Conservation (phyloP, 208 protist genomes). For the Porcisia hertigi region DNA sequence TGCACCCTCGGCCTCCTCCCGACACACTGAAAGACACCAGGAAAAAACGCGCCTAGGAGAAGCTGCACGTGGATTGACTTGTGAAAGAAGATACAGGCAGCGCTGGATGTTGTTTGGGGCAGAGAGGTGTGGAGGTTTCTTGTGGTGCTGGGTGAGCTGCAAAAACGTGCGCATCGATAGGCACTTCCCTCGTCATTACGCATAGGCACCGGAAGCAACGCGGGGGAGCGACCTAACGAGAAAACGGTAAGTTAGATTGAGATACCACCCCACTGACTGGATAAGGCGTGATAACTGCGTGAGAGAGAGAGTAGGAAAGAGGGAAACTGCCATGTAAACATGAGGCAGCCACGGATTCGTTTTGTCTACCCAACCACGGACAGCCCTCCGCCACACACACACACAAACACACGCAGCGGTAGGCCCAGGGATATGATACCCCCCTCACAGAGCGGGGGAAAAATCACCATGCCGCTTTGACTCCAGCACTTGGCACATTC, state of each 20-base stretch:
- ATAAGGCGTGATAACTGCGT: background rate
- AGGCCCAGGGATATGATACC: background rate
- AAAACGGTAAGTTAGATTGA: background rate
- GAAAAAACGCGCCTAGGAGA: background rate
- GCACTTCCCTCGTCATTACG: background rate
- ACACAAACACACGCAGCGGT: background rate
- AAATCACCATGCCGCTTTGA: too few species aligned
- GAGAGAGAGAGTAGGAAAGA: background rate
- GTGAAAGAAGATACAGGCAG: background rate
- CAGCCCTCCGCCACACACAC: background rate
- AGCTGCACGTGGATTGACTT: background rate
- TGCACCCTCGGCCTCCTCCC: background rate
- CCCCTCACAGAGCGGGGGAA: background rate
- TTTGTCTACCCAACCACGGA: background rate
- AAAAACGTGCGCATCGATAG: background rate
- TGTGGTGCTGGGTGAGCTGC: background rate
- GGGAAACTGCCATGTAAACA: background rate
- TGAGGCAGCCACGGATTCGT: background rate
- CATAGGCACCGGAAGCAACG: background rate
- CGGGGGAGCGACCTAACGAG: background rate
- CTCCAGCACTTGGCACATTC: slow-evolving; percentile 18
- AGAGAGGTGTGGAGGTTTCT: background rate
- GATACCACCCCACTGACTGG: background rate
- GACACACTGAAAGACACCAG: background rate
- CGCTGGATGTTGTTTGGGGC: background rate